These are phyloP conservation scores for Tilletia indica DNA, from an alignment of 1,284 basidiomycete genomes.

Conservation along the genomic window DNA sequence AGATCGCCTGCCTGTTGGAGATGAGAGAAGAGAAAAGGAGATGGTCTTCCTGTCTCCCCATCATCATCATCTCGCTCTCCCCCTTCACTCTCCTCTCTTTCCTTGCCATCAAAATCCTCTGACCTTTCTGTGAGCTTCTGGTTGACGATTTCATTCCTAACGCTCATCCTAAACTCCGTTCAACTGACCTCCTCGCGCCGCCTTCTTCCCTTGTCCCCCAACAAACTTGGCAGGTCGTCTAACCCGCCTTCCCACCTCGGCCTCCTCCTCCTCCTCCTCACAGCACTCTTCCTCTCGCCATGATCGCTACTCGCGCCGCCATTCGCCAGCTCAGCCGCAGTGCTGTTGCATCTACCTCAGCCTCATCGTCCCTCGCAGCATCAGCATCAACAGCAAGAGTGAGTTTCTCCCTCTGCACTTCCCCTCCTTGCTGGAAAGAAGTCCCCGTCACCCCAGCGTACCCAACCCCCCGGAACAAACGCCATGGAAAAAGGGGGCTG, in stretches of 20 bases:
- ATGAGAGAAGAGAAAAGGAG: not conserved
- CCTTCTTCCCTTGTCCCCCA: not conserved
- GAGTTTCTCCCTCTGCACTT: not conserved
- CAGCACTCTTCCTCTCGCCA: not conserved
- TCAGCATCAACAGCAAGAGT: slow-evolving; percentile 4
- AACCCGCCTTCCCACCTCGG: not conserved
- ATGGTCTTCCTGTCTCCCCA: not conserved
- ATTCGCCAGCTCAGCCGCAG: slow-evolving; percentile 9
- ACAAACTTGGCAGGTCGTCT: not conserved
- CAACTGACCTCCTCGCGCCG: too few relatives aligned
- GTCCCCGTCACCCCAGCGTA: too few relatives aligned
- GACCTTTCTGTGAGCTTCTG: too few relatives aligned
- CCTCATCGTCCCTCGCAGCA: not conserved
- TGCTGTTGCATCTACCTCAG: not conserved
- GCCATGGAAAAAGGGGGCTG: too few relatives aligned
- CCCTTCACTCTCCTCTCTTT: not conserved
- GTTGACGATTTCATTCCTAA: too few relatives aligned
- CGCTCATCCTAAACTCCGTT: too few relatives aligned
- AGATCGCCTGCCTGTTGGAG: not conserved
- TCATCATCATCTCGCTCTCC: not conserved
- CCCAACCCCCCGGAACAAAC: too few relatives aligned
- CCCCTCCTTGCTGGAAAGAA: too few relatives aligned
- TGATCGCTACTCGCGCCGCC: slow-evolving; percentile 6
- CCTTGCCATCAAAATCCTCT: too few relatives aligned
- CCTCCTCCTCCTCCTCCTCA: not conserved